Conservation (phyloP, 108 stramenopile species). For the Cyclotella distinguenda region DNA sequence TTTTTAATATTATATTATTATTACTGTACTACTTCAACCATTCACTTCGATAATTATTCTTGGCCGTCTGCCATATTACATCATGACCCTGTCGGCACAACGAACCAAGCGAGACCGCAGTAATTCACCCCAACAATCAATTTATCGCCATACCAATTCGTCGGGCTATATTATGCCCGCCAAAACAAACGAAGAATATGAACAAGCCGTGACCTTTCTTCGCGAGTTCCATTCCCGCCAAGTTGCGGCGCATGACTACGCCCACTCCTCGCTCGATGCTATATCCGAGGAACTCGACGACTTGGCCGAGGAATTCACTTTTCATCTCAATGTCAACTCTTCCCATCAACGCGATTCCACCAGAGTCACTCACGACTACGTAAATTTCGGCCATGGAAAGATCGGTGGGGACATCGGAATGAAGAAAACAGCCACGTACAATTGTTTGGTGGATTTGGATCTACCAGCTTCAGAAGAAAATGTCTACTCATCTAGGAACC, state of each 20-base stretch:
- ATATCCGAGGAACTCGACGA: conserved; percentile 20
- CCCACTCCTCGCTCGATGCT: background rate
- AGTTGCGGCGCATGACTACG: conserved; percentile 1
- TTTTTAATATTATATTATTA: too few relatives aligned
- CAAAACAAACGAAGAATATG: conserved; percentile 21
- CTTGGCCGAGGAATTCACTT: conserved; percentile 14
- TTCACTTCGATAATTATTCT: background rate
- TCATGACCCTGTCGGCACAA: background rate
- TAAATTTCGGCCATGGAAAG: background rate
- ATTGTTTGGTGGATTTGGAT: conserved; percentile 9
- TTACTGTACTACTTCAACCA: too few relatives aligned
- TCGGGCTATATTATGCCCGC: background rate
- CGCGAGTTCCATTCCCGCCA: conserved; percentile 37
- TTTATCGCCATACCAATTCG: background rate
- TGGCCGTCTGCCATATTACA: background rate
- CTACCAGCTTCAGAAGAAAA: background rate
- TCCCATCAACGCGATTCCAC: background rate
- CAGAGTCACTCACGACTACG: background rate
- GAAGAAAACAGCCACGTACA: conserved; percentile 10
- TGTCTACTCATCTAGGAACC: background rate
- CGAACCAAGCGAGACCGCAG: conserved; percentile 19
- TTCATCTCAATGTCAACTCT: background rate
- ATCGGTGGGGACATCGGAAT: background rate
- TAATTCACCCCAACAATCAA: background rate
- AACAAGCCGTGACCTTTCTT: conserved; percentile 33